Conservation (phyloP, 2,329 filamentous ascomycete species). For the Raffaelea arxii region DNA sequence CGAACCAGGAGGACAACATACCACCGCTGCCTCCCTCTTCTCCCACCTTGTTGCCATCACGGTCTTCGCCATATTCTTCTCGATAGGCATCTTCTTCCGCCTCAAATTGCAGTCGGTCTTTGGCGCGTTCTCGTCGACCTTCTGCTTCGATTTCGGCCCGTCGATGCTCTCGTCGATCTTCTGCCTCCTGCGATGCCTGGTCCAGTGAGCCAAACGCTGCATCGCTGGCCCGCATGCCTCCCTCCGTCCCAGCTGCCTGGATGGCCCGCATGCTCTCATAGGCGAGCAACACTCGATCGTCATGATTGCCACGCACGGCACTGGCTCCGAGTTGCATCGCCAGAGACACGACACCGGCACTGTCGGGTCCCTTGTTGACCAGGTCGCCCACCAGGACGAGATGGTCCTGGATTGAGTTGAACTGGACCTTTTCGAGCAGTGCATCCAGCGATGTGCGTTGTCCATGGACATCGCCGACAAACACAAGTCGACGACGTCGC, state of each 20-base stretch:
- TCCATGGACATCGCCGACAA: constrained; percentile 90
- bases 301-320: constrained; percentile 85
- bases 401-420: constrained; percentile 55
- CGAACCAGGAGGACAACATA: background rate
- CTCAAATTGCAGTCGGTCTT: constrained; percentile 14
- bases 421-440: constrained; percentile 58
- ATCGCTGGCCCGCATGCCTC: background rate
- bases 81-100: constrained; percentile 11
- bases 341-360: constrained; percentile 63
- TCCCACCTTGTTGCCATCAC: no score
- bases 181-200: background rate
- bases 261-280: constrained; percentile 30
- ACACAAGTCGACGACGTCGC: constrained; percentile 50
- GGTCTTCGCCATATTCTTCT: background rate
- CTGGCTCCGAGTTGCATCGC: constrained; percentile 66
- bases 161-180: background rate
- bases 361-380: constrained; percentile 81
- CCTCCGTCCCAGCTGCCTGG: constrained; percentile 11
- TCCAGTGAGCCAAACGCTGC: background rate
- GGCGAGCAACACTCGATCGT: constrained; percentile 71
- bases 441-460: constrained; percentile 58
- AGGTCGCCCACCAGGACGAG: constrained; percentile 70
- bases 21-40: background rate
- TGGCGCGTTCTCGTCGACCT: constrained; percentile 7
- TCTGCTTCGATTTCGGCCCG: constrained; percentile 8